These are phyloP conservation scores for Ophiostoma himal-ulmi DNA, from an alignment of 2,329 filamentous ascomycete genomes.

Conservation along the genomic window DNA sequence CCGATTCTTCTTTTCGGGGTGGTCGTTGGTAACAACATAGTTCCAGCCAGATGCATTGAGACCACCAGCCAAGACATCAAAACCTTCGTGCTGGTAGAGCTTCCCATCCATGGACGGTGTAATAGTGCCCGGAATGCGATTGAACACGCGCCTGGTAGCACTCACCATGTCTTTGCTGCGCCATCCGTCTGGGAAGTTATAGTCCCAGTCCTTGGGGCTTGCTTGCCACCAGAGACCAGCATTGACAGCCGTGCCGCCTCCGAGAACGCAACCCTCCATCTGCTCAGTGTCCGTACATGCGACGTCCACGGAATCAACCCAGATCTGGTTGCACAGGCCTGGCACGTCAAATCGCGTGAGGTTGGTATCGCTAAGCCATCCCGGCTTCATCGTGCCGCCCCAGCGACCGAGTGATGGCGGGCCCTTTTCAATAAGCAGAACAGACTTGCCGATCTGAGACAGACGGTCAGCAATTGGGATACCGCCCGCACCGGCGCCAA, in stretches of 20 bases:
- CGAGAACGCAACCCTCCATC: background rate
- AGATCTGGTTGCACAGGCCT: background rate
- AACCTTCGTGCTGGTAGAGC: background rate
- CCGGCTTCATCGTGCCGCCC: background rate
- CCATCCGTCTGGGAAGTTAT: background rate
- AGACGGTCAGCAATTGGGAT: background rate
- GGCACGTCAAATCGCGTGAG: background rate
- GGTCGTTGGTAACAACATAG: background rate
- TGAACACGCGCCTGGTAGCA: background rate
- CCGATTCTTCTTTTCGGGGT: background rate
- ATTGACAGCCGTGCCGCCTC: background rate
- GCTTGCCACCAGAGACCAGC: background rate
- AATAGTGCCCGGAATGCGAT: background rate
- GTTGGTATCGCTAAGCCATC: background rate
- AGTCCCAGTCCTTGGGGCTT: background rate
- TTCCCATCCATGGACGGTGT: background rate
- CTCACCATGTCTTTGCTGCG: constrained; percentile 1
- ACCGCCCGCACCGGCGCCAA: background rate
- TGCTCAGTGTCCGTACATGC: background rate
- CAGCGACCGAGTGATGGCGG: background rate
- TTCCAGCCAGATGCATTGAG: background rate
- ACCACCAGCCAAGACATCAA: background rate
- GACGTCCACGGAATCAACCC: background rate
- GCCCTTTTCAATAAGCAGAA: background rate
- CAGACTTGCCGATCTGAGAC: constrained; percentile 2